Conservation (phyloP, 495 filamentous ascomycete genomes). For the Aeminium ludgeri region DNA sequence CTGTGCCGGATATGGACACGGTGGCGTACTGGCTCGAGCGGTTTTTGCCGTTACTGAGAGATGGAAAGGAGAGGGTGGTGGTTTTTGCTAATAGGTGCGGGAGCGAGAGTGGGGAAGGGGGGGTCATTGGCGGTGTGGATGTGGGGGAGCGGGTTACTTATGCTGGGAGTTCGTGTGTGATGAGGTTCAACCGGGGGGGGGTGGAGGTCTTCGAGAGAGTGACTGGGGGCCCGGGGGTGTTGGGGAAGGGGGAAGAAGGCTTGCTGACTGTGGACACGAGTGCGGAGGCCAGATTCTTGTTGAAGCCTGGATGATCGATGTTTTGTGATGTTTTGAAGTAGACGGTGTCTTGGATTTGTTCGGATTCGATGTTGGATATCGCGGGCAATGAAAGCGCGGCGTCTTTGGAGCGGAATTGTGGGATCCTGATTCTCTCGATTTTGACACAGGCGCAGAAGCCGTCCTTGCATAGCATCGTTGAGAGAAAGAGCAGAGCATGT, state of each 20-base stretch:
- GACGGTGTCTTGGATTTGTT: too few relatives aligned
- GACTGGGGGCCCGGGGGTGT: slow-evolving; percentile 43
- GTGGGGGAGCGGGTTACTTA: slow-evolving; percentile 39
- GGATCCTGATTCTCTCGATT: too few relatives aligned
- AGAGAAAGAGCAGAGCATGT: too few relatives aligned
- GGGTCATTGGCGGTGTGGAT: slow-evolving; percentile 10
- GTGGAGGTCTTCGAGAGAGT: slow-evolving; percentile 51
- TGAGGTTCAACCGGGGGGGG: slow-evolving; percentile 52
- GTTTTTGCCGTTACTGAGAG: slow-evolving; percentile 52
- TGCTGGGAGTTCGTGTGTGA: slow-evolving; percentile 70
- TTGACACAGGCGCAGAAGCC: too few relatives aligned
- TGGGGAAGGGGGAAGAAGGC: slow-evolving; percentile 48
- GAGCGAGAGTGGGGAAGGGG: slow-evolving; percentile 7
- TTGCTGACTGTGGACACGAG: slow-evolving; percentile 46
- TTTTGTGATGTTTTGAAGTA: too few relatives aligned
- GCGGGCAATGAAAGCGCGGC: too few relatives aligned
- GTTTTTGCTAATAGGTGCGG: slow-evolving; percentile 75
- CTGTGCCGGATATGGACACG: slow-evolving; percentile 59
- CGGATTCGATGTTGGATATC: too few relatives aligned
- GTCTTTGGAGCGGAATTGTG: too few relatives aligned
- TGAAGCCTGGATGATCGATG: too few relatives aligned
- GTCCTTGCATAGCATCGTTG: too few relatives aligned
- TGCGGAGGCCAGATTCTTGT: too few relatives aligned
- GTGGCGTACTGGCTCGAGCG: slow-evolving; percentile 82
- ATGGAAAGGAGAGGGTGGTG: slow-evolving; percentile 42